These are phyloP conservation scores for Salvia splendens DNA, from an alignment of 257 asterid species.

Conservation along the genomic window DNA sequence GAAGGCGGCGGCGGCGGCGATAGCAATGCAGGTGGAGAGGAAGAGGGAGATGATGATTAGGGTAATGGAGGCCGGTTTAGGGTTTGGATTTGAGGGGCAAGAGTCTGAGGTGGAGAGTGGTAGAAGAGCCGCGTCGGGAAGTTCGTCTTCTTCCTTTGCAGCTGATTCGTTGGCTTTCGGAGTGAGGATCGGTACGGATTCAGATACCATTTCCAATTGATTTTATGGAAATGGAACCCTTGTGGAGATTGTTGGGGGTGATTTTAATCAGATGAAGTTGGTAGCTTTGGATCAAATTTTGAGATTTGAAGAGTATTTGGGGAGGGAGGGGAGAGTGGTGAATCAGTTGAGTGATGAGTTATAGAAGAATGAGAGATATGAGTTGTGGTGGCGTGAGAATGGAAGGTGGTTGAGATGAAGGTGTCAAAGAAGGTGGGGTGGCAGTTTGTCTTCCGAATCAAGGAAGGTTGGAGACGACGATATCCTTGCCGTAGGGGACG, in stretches of 20 bases:
- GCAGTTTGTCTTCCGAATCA: slow-evolving; percentile 25
- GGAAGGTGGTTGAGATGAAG: slow-evolving; percentile 27
- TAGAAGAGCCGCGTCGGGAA: slow-evolving; percentile 41
- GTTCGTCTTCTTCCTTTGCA: slow-evolving; percentile 39
- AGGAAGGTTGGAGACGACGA: slow-evolving; percentile 20
- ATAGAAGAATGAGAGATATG: not conserved
- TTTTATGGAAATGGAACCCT: not conserved
- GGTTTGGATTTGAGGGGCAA: slow-evolving; percentile 27
- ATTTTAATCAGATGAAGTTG: not conserved
- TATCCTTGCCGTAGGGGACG: no score
- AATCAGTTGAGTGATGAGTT: no score
- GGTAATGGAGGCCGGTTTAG: slow-evolving; percentile 29
- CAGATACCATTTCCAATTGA: slow-evolving; percentile 39
- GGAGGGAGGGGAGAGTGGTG: not conserved
- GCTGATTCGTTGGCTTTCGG: slow-evolving; percentile 28
- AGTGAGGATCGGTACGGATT: slow-evolving; percentile 38
- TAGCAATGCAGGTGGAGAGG: slow-evolving; percentile 50
- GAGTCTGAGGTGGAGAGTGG: slow-evolving; percentile 45
- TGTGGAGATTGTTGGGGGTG: not conserved
- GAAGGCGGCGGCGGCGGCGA: slow-evolving; percentile 57
- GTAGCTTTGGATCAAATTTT: not conserved
- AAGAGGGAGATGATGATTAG: slow-evolving; percentile 45
- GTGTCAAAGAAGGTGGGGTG: slow-evolving; percentile 12
- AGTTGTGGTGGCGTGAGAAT: not conserved
- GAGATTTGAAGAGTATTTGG: not conserved